Evolutionary conservation across 2,329 filamentous ascomycete genomes (phyloP), one percentile per base, ranked within the genome.

Genomic region (Colletotrichum cuscutae): DNA sequence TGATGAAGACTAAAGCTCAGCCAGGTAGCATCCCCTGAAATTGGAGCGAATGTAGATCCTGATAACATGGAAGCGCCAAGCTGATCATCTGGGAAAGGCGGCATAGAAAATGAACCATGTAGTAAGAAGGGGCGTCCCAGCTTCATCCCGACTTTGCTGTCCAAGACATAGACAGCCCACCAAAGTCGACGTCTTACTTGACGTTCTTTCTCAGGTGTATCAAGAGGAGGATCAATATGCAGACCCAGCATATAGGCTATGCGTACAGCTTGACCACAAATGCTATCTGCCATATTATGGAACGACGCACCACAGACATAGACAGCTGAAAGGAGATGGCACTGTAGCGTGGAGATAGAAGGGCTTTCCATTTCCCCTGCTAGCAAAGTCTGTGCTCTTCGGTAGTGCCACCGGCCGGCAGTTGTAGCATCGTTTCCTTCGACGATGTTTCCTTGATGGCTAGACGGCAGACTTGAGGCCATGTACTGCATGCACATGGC

Each of bases 401-500:
- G 83, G 75, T 87, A 88, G 70, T 86, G 84, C 78, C 82, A 83
- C 9, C 84, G 80, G 12, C 86, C 86, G 0, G 85, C 84, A 52
- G 85, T 81, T 5, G 79, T 84, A 1, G 83, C 78, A 69, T 86
- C 85, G 42, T 82, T 72, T 26, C 28, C 60, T 63, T 53, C 49
- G 12, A 63, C 49, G 19, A 53, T 52, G 5, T 30, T 30, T 19
- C 60, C 60, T 30, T 53, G 60, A 8, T 35, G 26, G n/a, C 37
- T 15, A 75, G 42, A 80, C 76, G 0, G 77, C 71, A 54, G 30
- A 49, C 52, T 37, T 7, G 78, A 78, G 42, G 82, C 77, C 19
- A 83, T 83, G 52, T 85, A 84, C 76, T 89, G 87, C 80, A 89
- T 85, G 72, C 85, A 86, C 11, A 89, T 68, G 0, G 87, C 87